Conservation (phyloP, 129 eudicot genomes). For the Flaveria trinervia region DNA sequence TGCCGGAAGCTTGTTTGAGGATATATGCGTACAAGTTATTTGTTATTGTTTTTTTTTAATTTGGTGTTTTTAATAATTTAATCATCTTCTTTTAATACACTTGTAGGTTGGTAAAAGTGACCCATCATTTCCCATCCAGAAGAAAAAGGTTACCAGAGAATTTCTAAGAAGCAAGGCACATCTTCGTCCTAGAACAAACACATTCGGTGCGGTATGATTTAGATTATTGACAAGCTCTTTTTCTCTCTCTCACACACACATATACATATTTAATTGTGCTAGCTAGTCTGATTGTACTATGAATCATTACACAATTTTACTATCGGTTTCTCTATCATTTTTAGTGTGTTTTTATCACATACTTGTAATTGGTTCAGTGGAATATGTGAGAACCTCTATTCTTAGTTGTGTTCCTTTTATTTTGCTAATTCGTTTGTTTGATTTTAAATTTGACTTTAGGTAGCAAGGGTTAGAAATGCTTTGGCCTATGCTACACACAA, state of each 20-base stretch:
- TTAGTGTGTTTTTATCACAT: neutral
- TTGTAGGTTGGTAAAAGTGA: constrained; percentile 79
- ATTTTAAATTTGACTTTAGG: constrained; percentile 44
- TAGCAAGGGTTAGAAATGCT: constrained; percentile 93
- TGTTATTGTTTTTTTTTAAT: neutral
- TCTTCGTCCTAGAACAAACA: constrained; percentile 98
- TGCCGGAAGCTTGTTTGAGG: constrained; percentile 4
- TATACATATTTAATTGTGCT: neutral
- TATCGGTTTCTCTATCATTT: constrained; percentile 7
- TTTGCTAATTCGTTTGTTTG: constrained; percentile 22
- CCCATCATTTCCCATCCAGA: constrained; percentile 88
- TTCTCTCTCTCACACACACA: neutral
- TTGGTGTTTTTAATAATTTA: neutral
- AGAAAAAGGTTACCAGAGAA: constrained; percentile 84
- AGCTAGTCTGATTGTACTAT: neutral
- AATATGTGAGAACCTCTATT: neutral
- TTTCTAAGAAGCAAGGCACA: constrained; percentile 95
- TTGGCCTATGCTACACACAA: constrained; percentile 92
- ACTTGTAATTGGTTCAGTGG: constrained; percentile 1
- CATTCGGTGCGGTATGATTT: constrained; percentile 93
- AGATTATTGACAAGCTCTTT: neutral
- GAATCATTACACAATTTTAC: neutral
- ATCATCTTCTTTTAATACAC: constrained; percentile 17
- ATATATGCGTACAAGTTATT: constrained; percentile 2
- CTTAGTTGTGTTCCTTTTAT: neutral